Conservation (phyloP, 2,329 filamentous ascomycete species). For the Botrytis elliptica region DNA sequence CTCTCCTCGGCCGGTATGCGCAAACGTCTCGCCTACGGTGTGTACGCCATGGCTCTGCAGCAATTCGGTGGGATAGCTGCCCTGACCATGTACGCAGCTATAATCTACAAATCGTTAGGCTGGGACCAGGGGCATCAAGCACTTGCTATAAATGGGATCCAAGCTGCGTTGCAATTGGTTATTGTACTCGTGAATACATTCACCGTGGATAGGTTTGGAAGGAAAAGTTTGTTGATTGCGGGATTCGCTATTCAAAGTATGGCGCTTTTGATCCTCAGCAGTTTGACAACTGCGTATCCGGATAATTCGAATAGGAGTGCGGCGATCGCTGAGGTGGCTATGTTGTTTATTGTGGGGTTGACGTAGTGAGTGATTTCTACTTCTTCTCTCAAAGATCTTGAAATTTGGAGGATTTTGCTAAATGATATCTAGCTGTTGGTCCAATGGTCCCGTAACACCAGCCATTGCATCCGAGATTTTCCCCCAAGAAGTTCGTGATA, state of each 20-base stretch:
- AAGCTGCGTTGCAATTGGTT: conserved; percentile 58
- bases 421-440: conserved; percentile 27
- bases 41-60: conserved; percentile 67
- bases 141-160: conserved; percentile 70
- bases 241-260: conserved; percentile 48
- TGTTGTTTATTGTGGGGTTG: conserved; percentile 46
- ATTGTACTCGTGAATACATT: conserved; percentile 69
- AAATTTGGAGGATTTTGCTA: background rate
- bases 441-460: conserved; percentile 43
- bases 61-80: conserved; percentile 72
- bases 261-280: conserved; percentile 42
- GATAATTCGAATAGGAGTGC: conserved; percentile 42
- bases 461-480: conserved; percentile 43
- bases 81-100: conserved; percentile 68
- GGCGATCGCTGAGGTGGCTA: conserved; percentile 43
- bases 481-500: conserved; percentile 44
- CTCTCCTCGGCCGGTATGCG: conserved; percentile 69
- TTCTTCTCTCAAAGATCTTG: background rate
- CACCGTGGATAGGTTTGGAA: conserved; percentile 69
- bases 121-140: conserved; percentile 56
- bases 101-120: conserved; percentile 69
- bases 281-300: conserved; percentile 42
- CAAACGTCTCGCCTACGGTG: conserved; percentile 63
- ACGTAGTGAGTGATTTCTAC: conserved; percentile 41
- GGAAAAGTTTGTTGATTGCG: conserved; percentile 66